Evolutionary conservation across 768 basidiomycete genomes (phyloP).

Genomic region (Fomitopsis serialis): DNA sequence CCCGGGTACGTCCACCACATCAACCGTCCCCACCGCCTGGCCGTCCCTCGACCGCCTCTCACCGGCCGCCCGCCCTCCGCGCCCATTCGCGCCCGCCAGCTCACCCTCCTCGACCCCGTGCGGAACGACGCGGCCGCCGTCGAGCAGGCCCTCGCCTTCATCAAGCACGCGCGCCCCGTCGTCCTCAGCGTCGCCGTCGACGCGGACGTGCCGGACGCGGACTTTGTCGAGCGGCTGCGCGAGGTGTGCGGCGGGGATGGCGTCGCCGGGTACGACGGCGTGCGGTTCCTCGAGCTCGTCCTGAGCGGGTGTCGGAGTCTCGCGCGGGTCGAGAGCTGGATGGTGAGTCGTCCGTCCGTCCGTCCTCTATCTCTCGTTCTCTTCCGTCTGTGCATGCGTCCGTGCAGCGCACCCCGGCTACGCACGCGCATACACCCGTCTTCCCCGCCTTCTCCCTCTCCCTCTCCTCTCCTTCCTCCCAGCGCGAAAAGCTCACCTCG

Average conservation of each 20-base stretch:
- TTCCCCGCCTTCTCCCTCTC: too few species aligned
- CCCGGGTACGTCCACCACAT: not conserved
- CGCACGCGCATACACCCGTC: too few species aligned
- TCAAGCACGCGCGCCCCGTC: conserved; percentile 7
- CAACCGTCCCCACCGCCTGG: not conserved
- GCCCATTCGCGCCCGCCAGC: conserved; percentile 1
- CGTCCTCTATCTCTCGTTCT: not conserved
- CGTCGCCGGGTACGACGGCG: not conserved
- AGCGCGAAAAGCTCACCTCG: too few species aligned
- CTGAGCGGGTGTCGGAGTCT: conserved; percentile 10
- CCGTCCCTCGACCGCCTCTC: conserved; percentile 10
- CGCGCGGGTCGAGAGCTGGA: conserved; percentile 6
- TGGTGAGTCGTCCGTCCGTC: conserved; percentile 4
- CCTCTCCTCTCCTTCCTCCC: too few species aligned
- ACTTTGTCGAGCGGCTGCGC: conserved; percentile 7
- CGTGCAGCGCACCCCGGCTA: too few species aligned
- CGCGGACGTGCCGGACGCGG: conserved; percentile 2
- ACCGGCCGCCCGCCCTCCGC: conserved; percentile 7
- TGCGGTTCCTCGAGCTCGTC: conserved; percentile 10
- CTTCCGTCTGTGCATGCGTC: too few species aligned
- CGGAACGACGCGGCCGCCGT: conserved; percentile 2
- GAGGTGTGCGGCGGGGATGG: not conserved
- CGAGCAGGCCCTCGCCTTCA: conserved; percentile 9
- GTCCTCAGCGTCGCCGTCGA: conserved; percentile 9
- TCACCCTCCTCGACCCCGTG: conserved; percentile 10